Conservation (phyloP, 805 yeast species). For the Candida chauliodis region DNA sequence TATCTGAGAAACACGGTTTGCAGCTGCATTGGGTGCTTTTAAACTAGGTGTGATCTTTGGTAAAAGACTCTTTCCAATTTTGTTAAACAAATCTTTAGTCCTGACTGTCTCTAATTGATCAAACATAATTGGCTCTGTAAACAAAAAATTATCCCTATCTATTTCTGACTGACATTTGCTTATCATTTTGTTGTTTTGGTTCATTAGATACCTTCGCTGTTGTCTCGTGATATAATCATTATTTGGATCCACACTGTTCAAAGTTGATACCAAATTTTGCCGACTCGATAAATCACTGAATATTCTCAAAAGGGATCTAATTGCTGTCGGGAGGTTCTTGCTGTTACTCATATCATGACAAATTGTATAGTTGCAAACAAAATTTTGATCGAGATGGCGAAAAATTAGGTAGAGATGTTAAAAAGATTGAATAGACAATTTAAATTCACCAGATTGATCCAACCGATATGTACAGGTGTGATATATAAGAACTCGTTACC, state of each 20-base stretch:
- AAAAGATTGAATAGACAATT: not conserved
- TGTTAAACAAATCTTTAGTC: conserved; percentile 3
- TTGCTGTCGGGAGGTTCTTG: not conserved
- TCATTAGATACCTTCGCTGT: not conserved
- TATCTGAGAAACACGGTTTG: conserved; percentile 13
- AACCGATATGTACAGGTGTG: not conserved
- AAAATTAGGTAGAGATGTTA: not conserved
- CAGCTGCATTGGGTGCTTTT: not conserved
- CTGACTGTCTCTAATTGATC: not conserved
- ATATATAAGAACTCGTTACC: too few relatives aligned
- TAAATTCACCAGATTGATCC: not conserved
- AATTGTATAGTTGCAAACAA: not conserved
- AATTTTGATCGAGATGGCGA: too few relatives aligned
- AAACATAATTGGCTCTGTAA: not conserved
- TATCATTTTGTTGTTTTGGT: conserved; percentile 2
- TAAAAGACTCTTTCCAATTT: not conserved
- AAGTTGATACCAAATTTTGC: too few relatives aligned
- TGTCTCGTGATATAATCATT: not conserved
- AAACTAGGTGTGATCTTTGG: not conserved
- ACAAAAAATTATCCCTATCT: not conserved
- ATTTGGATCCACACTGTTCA: too few relatives aligned
- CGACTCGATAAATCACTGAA: not conserved
- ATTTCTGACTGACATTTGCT: not conserved
- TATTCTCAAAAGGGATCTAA: not conserved
- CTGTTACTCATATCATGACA: conserved; percentile 1